Base-by-base conservation (phyloP, 257 asterid genomes). In the Mentha longifolia region DNA sequence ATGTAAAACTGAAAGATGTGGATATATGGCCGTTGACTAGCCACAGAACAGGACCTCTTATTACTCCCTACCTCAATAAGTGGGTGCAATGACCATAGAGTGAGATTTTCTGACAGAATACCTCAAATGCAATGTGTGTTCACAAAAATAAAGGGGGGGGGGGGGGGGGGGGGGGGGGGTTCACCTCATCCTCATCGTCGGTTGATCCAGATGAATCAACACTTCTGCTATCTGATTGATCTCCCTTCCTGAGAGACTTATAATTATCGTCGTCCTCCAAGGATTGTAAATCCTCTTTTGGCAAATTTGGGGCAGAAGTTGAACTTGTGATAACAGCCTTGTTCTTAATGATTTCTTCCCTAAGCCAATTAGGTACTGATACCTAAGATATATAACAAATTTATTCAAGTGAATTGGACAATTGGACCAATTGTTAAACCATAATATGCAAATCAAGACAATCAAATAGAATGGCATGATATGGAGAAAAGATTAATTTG, bases 341-440 rank as follows among this genome's bases (percentile, higher is more conserved):
- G 49, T 85, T 95, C 80, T 92, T 95, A 51, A 91, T 95, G 63
- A 95, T 89, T 82, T 93, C 98, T 81, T 93, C 98, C 83, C 96
- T 88, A 39, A 93, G 94, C 98, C 98, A 93, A 82, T 86, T 93
- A 77, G 98, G 98, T 19, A 93, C 98, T 15, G 97, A 85, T 31
- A 96, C 96, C 98, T 93, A 82, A 67, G 81, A 79, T 54, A 46
- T 68, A 67, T 74, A 55, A 79, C 59, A 68, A 60, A 61, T 22
- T 47, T 43, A 35, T 66, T 59, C 41, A 75, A 46, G 68, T 59
- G 46, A 61, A 49, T 58, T 61, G 60, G 51, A 28, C 37, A 66
- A 52, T 68, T 70, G 57, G 39, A 46, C 17, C 12, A 43, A 33
- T 42, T 19, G 54, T 63, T 12, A 63, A 63, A 42, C 37, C 43